Percentiles rank a stretch among this genome's conserved stretches.
Conservation (phyloP, 1,284 basidiomycete species). For the Sanghuangporus baumii region DNA sequence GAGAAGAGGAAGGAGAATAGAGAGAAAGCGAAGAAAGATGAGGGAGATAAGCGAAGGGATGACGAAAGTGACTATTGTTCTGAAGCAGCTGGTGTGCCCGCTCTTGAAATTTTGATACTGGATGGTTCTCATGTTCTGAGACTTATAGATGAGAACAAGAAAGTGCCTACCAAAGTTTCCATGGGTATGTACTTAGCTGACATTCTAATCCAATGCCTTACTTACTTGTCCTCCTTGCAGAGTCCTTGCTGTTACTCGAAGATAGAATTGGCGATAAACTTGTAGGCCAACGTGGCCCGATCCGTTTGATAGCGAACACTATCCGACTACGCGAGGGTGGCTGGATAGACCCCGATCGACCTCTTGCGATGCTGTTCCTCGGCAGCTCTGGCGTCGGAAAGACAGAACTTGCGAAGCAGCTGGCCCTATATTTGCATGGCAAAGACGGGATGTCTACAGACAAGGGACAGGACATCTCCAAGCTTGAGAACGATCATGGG, state of each 20-base stretch:
- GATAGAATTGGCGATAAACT: conserved; percentile 4
- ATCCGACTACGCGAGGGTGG: conserved; percentile 12
- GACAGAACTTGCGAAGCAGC: conserved; percentile 15
- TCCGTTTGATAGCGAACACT: conserved; percentile 5
- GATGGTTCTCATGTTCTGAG: not conserved
- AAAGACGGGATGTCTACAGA: not conserved
- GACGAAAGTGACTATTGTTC: not conserved
- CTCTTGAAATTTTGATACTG: not conserved
- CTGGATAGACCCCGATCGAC: conserved; percentile 14
- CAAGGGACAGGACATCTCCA: not conserved
- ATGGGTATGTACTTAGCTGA: not conserved
- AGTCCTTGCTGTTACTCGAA: not conserved
- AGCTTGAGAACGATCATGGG: conserved; percentile 6
- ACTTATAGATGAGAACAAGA: not conserved
- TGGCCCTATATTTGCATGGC: conserved; percentile 6
- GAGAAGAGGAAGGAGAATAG: conserved; percentile 6
- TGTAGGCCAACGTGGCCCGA: conserved; percentile 12
- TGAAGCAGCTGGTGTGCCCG: not conserved
- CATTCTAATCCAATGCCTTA: not conserved
- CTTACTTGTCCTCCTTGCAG: not conserved
- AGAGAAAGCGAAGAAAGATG: conserved; percentile 1
- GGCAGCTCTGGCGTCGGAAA: conserved; percentile 17
- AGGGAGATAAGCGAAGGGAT: not conserved
- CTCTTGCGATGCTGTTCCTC: conserved; percentile 15
- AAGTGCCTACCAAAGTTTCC: not conserved